Conservation (phyloP, 345 rosid species). For the Hibiscus tridactylites region DNA sequence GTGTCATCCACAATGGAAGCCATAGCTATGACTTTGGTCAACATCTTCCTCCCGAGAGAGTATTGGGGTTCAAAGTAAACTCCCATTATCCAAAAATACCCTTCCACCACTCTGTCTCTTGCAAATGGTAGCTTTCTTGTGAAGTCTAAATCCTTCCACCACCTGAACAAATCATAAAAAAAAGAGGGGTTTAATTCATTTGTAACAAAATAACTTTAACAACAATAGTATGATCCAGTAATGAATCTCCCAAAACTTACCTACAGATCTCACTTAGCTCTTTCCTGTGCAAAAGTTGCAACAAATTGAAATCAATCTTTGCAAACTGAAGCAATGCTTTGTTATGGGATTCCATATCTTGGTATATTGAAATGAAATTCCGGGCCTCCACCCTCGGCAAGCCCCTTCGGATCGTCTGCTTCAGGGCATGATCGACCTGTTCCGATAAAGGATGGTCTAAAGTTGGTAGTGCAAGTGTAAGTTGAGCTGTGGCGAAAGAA, state of each 20-base stretch:
- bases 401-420: slow-evolving; percentile 11
- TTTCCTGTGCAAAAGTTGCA: slow-evolving; percentile 19
- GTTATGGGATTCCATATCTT: slow-evolving; percentile 1
- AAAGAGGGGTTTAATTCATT: too few relatives aligned
- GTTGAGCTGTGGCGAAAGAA: slow-evolving; percentile 9
- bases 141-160: slow-evolving; percentile 26
- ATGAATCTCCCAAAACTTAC: neutral
- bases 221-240: too few relatives aligned
- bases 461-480: neutral
- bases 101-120: slow-evolving; percentile 22
- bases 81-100: slow-evolving; percentile 22
- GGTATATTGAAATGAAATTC: slow-evolving; percentile 12
- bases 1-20: slow-evolving; percentile 19
- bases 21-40: slow-evolving; percentile 17
- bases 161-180: slow-evolving; percentile 10
- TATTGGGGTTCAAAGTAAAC: slow-evolving; percentile 22
- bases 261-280: slow-evolving; percentile 17
- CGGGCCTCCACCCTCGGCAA: slow-evolving; percentile 19
- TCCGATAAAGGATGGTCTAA: neutral
- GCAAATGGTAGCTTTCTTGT: slow-evolving; percentile 23
- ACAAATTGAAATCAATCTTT: slow-evolving; percentile 26
- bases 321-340: slow-evolving; percentile 17
- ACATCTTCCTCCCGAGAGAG: slow-evolving; percentile 8
- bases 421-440: slow-evolving; percentile 17
- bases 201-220: too few relatives aligned